These are phyloP conservation scores for Nitzschia putrida DNA, from an alignment of 108 stramenopile species.

Conservation along the genomic window DNA sequence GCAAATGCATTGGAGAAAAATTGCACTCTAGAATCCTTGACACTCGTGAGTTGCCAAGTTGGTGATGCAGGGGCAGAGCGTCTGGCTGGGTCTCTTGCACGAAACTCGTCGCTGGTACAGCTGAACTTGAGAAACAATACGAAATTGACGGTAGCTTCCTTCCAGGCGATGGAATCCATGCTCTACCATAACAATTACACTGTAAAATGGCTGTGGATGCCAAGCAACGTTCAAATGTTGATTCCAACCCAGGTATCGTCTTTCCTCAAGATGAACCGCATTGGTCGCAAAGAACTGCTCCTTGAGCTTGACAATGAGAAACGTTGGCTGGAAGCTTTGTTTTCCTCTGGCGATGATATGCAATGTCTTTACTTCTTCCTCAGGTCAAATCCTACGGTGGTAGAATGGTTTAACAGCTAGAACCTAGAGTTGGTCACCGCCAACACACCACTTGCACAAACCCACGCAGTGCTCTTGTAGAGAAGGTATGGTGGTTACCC, in stretches of 20 bases:
- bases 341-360: not conserved
- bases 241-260: not conserved
- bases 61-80: conserved; percentile 30
- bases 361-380: conserved; percentile 1
- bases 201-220: conserved; percentile 18
- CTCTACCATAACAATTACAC: conserved; percentile 13
- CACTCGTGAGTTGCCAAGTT: conserved; percentile 34
- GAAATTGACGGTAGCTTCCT: not conserved
- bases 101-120: conserved; percentile 1
- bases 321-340: conserved; percentile 4
- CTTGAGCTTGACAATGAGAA: conserved; percentile 7
- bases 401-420: conserved; percentile 2
- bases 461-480: too few relatives aligned
- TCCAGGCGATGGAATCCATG: conserved; percentile 11
- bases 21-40: conserved; percentile 32
- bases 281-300: conserved; percentile 12
- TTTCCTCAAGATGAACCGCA: conserved; percentile 6
- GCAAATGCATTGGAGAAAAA: conserved; percentile 24
- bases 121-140: conserved; percentile 7
- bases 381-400: conserved; percentile 14
- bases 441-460: too few relatives aligned
- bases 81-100: conserved; percentile 9
- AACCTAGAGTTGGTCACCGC: too few relatives aligned
- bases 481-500: too few relatives aligned
- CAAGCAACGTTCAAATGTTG: not conserved